phyloP scores from a whole-genome alignment of 768 basidiomycete genomes.

The Collybiopsis luxurians region DNA sequence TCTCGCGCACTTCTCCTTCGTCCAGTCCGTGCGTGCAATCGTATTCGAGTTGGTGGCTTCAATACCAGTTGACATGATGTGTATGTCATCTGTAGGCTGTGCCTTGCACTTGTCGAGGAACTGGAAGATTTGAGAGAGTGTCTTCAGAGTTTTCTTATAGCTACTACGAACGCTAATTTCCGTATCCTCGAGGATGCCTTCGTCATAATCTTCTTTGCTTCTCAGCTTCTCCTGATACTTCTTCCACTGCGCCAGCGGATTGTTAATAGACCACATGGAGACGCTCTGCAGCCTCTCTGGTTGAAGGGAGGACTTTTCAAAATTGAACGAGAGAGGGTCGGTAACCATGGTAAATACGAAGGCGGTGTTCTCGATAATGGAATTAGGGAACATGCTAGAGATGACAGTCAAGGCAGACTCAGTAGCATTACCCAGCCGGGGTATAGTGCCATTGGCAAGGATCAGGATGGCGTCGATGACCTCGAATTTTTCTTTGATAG shows the following conservation, averaged over 20 bases:
- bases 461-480: slow-evolving; percentile 23
- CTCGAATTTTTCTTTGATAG: slow-evolving; percentile 17
- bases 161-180: not conserved
- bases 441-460: slow-evolving; percentile 24
- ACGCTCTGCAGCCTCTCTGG: not conserved
- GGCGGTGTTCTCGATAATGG: slow-evolving; percentile 21
- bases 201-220: not conserved
- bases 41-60: not conserved
- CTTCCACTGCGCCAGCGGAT: not conserved
- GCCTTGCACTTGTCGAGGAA: slow-evolving; percentile 12
- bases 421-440: slow-evolving; percentile 19
- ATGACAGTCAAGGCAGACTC: slow-evolving; percentile 22
- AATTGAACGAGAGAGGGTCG: slow-evolving; percentile 18
- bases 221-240: not conserved
- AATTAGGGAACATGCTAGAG: slow-evolving; percentile 21
- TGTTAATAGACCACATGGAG: not conserved
- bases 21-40: not conserved
- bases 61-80: not conserved
- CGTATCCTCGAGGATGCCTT: not conserved
- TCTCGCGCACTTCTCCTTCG: not conserved
- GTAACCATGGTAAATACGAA: slow-evolving; percentile 23
- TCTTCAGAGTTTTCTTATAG: slow-evolving; percentile 13
- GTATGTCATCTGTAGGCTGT: slow-evolving; percentile 15
- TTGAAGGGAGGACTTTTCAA: slow-evolving; percentile 11
- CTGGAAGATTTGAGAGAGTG: slow-evolving; percentile 10